phyloP scores from a whole-genome alignment of 2,329 filamentous ascomycete species.

The Claviceps arundinis region DNA sequence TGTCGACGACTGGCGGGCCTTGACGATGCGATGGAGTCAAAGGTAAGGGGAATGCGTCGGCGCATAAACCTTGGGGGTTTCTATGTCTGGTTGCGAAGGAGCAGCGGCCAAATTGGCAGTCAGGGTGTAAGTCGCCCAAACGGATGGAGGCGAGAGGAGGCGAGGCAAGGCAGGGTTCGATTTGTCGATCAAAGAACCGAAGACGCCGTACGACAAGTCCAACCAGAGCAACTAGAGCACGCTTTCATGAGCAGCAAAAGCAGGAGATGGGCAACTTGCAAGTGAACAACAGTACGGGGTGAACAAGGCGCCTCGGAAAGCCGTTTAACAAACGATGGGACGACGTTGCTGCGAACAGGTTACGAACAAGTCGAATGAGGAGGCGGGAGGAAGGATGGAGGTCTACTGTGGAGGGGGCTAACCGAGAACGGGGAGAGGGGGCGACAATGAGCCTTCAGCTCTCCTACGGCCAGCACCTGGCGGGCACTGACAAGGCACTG shows the following conservation, averaged over 20 bases:
- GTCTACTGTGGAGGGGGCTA: background rate
- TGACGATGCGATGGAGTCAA: conserved; percentile 1
- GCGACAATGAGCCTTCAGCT: background rate
- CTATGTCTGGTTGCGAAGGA: conserved; percentile 1
- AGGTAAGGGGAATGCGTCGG: conserved; percentile 3
- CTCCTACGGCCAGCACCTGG: background rate
- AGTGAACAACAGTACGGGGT: background rate
- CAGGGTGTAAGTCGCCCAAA: background rate
- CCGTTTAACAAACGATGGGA: background rate
- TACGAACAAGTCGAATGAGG: background rate
- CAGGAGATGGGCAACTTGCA: background rate
- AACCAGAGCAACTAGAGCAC: background rate
- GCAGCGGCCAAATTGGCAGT: conserved; percentile 1
- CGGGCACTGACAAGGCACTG: background rate
- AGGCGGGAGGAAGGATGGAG: background rate
- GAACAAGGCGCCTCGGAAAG: background rate
- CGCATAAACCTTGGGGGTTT: conserved; percentile 4
- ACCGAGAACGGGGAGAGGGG: background rate
- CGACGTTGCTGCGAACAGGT: background rate
- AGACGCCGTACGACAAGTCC: no score
- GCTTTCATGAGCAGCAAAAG: background rate
- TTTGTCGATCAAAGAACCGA: background rate
- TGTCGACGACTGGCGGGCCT: background rate
- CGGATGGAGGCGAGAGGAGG: background rate
- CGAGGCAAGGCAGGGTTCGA: background rate